These are phyloP conservation scores for Colletotrichum kahawae DNA, from an alignment of 2,329 filamentous ascomycete species.

Conservation along the genomic window DNA sequence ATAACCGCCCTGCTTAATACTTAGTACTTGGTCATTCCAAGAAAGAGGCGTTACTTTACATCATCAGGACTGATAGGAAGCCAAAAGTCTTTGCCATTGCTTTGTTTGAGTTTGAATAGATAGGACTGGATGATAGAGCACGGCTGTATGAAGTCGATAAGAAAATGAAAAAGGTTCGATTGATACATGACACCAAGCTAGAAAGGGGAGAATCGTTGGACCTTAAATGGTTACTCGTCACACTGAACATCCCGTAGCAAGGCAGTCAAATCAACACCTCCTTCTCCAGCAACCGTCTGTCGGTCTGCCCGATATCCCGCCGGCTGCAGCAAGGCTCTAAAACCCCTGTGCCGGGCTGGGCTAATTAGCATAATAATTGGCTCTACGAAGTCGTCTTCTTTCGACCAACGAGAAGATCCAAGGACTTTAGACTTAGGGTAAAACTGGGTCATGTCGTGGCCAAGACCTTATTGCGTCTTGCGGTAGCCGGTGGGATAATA, in stretches of 20 bases:
- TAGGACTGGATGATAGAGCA: neutral
- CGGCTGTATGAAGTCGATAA: neutral
- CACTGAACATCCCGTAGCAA: neutral
- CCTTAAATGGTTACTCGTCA: neutral
- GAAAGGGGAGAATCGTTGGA: neutral
- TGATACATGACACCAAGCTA: neutral
- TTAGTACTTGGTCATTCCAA: neutral
- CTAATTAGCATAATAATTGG: neutral
- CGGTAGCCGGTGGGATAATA: neutral
- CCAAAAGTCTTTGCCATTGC: neutral
- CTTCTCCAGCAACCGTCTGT: neutral
- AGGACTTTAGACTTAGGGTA: neutral
- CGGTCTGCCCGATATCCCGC: neutral
- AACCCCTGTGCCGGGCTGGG: neutral
- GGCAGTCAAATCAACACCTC: accelerated
- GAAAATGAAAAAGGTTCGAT: neutral
- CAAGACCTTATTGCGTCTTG: neutral
- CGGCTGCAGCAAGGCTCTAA: neutral
- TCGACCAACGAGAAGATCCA: neutral
- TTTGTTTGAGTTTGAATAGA: neutral
- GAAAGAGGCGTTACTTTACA: neutral
- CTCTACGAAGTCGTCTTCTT: neutral
- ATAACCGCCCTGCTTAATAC: neutral
- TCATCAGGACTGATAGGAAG: neutral
- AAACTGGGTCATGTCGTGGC: neutral